Percentiles rank a stretch among this genome's conserved stretches.
phyloP scores from a whole-genome alignment of 139 green algal species.

The Chlorella vulgaris region DNA sequence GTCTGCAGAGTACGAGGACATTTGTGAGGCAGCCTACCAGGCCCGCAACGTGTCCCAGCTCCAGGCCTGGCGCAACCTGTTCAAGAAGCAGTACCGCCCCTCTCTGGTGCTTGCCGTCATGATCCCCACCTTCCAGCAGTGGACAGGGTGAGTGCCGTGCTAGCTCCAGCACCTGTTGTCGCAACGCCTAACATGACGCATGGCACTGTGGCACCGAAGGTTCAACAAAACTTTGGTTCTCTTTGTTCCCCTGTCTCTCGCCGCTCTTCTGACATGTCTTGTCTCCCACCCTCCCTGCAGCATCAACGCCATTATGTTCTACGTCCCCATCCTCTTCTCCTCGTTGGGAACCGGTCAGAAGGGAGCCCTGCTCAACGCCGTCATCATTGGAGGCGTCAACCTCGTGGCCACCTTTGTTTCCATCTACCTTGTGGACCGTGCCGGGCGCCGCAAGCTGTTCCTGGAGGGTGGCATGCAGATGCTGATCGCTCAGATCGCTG shows the following conservation, averaged over 20 bases:
- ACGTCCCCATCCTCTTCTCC: conserved; percentile 57
- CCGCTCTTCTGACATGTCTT: too few relatives aligned
- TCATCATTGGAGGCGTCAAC: conserved; percentile 63
- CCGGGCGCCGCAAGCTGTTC: conserved; percentile 59
- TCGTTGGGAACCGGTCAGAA: conserved; percentile 42
- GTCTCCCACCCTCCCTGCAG: not conserved
- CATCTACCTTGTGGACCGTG: conserved; percentile 61
- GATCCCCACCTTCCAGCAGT: conserved; percentile 36
- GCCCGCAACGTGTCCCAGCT: not conserved
- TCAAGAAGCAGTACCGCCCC: conserved; percentile 9
- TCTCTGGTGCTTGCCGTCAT: not conserved
- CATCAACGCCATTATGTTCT: conserved; percentile 58
- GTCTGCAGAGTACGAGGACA: conserved; percentile 25
- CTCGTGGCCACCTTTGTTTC: conserved; percentile 62
- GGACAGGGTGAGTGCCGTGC: conserved; percentile 20
- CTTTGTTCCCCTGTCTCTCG: too few relatives aligned
- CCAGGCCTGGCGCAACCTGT: conserved; percentile 28
- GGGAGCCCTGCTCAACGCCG: conserved; percentile 55
- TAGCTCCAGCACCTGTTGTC: too few relatives aligned
- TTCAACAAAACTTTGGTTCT: too few relatives aligned
- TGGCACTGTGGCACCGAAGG: too few relatives aligned
- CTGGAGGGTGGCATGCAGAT: conserved; percentile 69
- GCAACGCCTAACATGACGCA: too few relatives aligned
- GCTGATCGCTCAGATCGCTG: conserved; percentile 52
- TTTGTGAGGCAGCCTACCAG: not conserved